Evolutionary conservation across 768 basidiomycete genomes (phyloP).

Genomic region (Holtermanniella nyarrowii): DNA sequence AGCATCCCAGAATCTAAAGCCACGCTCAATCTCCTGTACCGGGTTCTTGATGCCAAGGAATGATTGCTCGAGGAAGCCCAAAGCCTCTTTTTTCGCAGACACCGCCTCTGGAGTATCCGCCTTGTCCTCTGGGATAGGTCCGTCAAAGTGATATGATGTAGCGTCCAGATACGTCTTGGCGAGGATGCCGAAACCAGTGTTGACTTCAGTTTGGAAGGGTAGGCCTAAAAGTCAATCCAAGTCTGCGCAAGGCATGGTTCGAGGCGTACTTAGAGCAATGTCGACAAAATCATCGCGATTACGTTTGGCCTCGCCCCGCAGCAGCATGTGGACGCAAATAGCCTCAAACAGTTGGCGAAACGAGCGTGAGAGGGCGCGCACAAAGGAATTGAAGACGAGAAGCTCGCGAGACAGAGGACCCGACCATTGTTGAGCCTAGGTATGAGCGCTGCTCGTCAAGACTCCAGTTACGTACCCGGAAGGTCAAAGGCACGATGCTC

Average conservation of each 20-base stretch:
- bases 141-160: constrained; percentile 77
- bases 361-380: constrained; percentile 79
- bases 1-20: constrained; percentile 97
- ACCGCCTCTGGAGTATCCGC: constrained; percentile 66
- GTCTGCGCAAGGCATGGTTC: too few species aligned
- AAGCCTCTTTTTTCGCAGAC: constrained; percentile 73
- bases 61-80: constrained; percentile 85
- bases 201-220: constrained; percentile 91
- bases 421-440: constrained; percentile 78
- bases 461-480: constrained; percentile 62
- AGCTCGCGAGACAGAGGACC: constrained; percentile 93
- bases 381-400: constrained; percentile 95
- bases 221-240: constrained; percentile 42
- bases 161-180: constrained; percentile 88
- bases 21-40: constrained; percentile 80
- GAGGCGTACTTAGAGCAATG: constrained; percentile 59
- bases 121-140: constrained; percentile 54
- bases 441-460: not conserved
- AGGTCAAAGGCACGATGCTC: constrained; percentile 87
- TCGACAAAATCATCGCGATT: constrained; percentile 85
- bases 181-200: constrained; percentile 94
- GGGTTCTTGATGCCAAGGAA: constrained; percentile 80
- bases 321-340: constrained; percentile 80
- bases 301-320: constrained; percentile 76
- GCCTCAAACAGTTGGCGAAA: constrained; percentile 84